Base-by-base conservation (phyloP, 2,329 filamentous ascomycete genomes). In the Diplocarpon rosae region DNA sequence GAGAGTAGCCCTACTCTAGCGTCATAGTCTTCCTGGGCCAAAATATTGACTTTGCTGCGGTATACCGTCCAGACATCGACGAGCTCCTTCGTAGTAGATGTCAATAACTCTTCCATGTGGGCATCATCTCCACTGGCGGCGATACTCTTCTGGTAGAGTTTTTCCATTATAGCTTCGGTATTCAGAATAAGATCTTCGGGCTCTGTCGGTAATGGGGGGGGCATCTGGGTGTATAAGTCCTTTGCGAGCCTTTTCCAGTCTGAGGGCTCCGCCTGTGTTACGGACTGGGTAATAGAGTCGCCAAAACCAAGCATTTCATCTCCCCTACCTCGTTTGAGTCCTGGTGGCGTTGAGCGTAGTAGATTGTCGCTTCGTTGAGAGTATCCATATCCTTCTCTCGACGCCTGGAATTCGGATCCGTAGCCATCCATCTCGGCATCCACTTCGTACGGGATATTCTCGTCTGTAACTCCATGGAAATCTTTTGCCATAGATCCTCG, bases 121-220 rank as follows among this genome's bases (percentile, higher is more conserved):
- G 73, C 72, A 11, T 69, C 65, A 46, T 79, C 70, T 29, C 80
- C 73, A 43, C 71, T 67, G 3, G 69, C 62, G 14, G 73, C 74
- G 12, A 79, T 69, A 0, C 75, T 75, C 46, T 79, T 73, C 38
- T 74, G 71, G 53, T 85, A 85, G 14, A 89, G 67, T 42, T 70
- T 70, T 39, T 71, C 71, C 32, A 94, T 66, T 33, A 86, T 65
- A 32, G 77, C 72, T 60, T 95, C 89, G 10, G 85, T 93, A 39
- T 76, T 71, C 29, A 93, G 65, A 37, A 95, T 77, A 15, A 94
- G 63, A 37, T 80, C 71, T 48, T 82, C 77, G 1, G 80, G 68
- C 63, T 95, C 90, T 4, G 70, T 70, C 37, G 93, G 67, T 14
- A 65, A 57, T 1, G 83, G 76, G 29, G 74, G 67, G 30, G 73